phyloP scores from a whole-genome alignment of 2,329 filamentous ascomycete genomes.

The Nannizzia gypsea region DNA sequence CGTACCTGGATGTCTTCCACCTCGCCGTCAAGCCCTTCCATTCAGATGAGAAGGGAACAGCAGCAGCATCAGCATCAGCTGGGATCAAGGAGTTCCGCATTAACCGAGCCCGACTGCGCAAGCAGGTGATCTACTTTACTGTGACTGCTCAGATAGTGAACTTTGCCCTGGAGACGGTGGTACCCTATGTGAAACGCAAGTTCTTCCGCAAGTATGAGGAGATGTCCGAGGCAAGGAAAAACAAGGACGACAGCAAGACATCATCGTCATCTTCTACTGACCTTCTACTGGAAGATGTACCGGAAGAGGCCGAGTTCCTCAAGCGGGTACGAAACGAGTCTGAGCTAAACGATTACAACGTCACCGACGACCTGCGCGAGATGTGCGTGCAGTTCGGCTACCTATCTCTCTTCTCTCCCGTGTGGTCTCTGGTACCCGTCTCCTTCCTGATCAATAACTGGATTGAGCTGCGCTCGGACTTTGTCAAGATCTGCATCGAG shows the following conservation, averaged over 20 bases:
- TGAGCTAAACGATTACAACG: constrained; percentile 72
- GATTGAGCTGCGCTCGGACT: constrained; percentile 86
- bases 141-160: constrained; percentile 74
- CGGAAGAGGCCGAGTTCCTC: constrained; percentile 72
- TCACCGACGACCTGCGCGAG: constrained; percentile 80
- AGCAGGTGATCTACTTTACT: constrained; percentile 64
- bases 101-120: constrained; percentile 75
- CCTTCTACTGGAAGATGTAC: constrained; percentile 49
- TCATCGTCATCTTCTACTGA: constrained; percentile 18
- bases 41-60: constrained; percentile 59
- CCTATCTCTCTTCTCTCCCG: constrained; percentile 76
- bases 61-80: constrained; percentile 20
- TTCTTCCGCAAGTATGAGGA: constrained; percentile 68
- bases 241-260: constrained; percentile 18
- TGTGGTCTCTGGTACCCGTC: constrained; percentile 85
- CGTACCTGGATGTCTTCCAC: constrained; percentile 73
- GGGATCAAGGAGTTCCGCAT: constrained; percentile 55
- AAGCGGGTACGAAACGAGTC: constrained; percentile 71
- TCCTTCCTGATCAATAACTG: constrained; percentile 93
- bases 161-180: constrained; percentile 68
- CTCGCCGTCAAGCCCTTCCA: constrained; percentile 62
- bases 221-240: constrained; percentile 44
- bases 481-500: constrained; percentile 83
- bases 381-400: constrained; percentile 89
- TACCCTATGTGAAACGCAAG: constrained; percentile 73